Conservation (phyloP, 179 eudicot species). For the Sideroxylon spinosum region DNA sequence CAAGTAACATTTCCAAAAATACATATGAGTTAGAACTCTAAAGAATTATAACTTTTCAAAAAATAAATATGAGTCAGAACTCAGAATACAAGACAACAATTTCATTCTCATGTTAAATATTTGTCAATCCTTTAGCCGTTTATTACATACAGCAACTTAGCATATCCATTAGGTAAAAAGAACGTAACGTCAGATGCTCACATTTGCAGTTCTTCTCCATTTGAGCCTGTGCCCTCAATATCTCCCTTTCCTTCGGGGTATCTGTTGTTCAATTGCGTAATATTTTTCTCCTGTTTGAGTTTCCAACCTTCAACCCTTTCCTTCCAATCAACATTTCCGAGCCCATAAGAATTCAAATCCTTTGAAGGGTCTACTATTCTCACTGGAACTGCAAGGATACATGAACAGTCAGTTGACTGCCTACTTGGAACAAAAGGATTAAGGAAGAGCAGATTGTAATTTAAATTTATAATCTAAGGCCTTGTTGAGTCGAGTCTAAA, state of each 20-base stretch:
- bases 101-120: background rate
- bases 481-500: background rate
- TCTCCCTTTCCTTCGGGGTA: constrained; percentile 85
- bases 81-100: background rate
- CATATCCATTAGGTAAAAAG: background rate
- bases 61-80: background rate
- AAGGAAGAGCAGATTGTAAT: background rate
- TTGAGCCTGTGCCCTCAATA: constrained; percentile 86
- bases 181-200: constrained; percentile 25
- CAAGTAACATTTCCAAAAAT: background rate
- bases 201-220: constrained; percentile 95
- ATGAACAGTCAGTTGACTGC: constrained; percentile 9
- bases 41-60: background rate
- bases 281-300: constrained; percentile 76
- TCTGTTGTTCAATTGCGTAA: constrained; percentile 46
- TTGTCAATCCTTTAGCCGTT: too few relatives aligned
- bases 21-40: background rate
- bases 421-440: background rate
- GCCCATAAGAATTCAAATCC: constrained; percentile 85
- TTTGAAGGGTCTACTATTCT: constrained; percentile 90
- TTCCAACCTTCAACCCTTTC: constrained; percentile 95
- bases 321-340: constrained; percentile 89
- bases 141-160: background rate
- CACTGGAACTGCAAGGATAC: constrained; percentile 59
- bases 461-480: background rate